Conservation (phyloP, 805 yeast genomes). For the Kuraishia floccosa region DNA sequence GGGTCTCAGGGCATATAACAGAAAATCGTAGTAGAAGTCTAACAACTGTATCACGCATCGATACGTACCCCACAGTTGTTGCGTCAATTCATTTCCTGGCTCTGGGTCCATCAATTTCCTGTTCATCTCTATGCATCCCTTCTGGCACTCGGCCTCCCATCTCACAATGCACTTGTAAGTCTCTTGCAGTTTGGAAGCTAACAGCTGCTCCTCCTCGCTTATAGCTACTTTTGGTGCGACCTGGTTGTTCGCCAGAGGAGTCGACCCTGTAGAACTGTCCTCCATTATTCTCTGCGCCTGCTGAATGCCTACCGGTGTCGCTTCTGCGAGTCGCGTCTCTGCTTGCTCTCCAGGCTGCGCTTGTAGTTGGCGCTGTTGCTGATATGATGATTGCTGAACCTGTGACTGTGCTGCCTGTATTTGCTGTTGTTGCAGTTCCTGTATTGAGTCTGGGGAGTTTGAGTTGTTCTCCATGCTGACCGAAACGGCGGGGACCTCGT, state of each 20-base stretch:
- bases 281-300: no score
- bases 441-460: constrained; percentile 4
- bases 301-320: no score
- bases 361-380: no score
- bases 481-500: no score
- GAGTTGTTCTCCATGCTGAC: no score
- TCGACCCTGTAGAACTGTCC: no score
- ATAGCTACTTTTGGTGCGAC: no score
- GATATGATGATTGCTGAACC: no score
- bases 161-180: constrained; percentile 61
- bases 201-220: constrained; percentile 40
- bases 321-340: no score
- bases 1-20: constrained; percentile 61
- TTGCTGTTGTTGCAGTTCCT: constrained; percentile 3
- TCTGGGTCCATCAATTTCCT: constrained; percentile 32
- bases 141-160: constrained; percentile 58
- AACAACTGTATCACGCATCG: constrained; percentile 54
- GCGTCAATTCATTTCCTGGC: constrained; percentile 37
- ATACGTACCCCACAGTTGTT: constrained; percentile 63
- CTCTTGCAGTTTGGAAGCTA: constrained; percentile 63
- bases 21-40: constrained; percentile 63
- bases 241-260: no score
- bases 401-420: constrained; percentile 2
- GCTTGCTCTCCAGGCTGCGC: no score
- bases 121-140: constrained; percentile 51